phyloP scores from a whole-genome alignment of 2,329 filamentous ascomycete species.

The Penicillium nordicum region DNA sequence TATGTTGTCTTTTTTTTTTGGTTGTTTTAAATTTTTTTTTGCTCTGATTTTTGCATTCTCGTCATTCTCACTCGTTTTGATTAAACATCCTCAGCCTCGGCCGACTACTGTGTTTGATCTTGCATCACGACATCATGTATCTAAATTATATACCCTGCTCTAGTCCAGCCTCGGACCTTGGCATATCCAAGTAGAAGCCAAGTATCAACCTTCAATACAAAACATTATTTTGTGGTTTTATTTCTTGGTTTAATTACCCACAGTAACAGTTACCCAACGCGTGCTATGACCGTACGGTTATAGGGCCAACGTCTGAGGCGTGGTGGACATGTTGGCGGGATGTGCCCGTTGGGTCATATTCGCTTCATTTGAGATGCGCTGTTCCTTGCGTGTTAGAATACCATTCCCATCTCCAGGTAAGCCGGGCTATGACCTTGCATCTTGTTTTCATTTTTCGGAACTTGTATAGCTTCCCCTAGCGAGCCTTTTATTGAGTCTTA shows the following conservation, averaged over 20 bases:
- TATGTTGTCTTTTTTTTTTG: not conserved
- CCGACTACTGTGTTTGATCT: constrained; percentile 1
- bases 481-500: no score
- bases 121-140: constrained; percentile 25
- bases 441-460: not conserved
- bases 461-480: not conserved
- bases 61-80: not conserved
- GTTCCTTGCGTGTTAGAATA: no score
- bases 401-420: not conserved
- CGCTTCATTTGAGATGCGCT: not conserved
- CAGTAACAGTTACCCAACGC: not conserved
- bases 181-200: constrained; percentile 1
- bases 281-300: not conserved
- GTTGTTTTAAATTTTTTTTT: not conserved
- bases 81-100: not conserved
- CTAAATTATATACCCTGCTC: constrained; percentile 19
- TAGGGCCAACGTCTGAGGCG: not conserved
- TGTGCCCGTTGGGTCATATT: not conserved
- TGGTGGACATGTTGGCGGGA: not conserved
- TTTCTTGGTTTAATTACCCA: not conserved
- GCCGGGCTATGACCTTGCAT: not conserved
- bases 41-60: not conserved
- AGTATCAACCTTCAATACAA: not conserved
- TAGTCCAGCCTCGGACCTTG: constrained; percentile 5
- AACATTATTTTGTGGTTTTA: not conserved